These are phyloP conservation scores for Curvularia lunata DNA, from an alignment of 2,329 filamentous ascomycete genomes.

Conservation along the genomic window DNA sequence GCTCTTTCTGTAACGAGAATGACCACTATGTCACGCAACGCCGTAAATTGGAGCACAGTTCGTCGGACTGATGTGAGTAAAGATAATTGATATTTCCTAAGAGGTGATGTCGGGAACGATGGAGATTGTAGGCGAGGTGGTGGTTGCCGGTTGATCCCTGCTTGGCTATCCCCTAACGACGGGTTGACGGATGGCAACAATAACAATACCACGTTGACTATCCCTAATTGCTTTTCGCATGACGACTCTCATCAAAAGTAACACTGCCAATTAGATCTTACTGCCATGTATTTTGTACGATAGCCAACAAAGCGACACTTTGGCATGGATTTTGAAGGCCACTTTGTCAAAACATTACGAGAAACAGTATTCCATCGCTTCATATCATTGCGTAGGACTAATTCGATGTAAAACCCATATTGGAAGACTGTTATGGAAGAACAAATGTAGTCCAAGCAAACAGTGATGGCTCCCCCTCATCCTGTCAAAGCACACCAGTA, in stretches of 20 bases:
- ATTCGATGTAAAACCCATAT: neutral
- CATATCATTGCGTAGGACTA: no score
- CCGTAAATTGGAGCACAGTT: neutral
- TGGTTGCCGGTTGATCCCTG: slow-evolving; percentile 10
- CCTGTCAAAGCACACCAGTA: neutral
- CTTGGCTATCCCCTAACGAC: slow-evolving; percentile 3
- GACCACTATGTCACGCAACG: neutral
- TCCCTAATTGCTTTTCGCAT: neutral
- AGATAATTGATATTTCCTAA: neutral
- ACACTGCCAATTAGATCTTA: neutral
- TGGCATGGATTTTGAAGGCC: neutral
- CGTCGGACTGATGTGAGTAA: neutral
- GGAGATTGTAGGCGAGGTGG: neutral
- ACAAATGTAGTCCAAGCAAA: neutral
- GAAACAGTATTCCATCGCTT: neutral
- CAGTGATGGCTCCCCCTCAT: neutral
- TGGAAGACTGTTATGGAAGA: neutral
- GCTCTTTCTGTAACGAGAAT: slow-evolving; percentile 1
- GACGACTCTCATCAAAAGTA: neutral
- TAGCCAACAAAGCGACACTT: neutral
- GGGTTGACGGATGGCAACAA: neutral
- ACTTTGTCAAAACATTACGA: neutral
- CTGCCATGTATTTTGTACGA: neutral
- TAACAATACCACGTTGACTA: neutral
- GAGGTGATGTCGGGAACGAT: neutral